Evolutionary conservation across 495 filamentous ascomycete species (phyloP), one percentile per base, ranked within the genome.

Genomic region (Tuber calosporum): DNA sequence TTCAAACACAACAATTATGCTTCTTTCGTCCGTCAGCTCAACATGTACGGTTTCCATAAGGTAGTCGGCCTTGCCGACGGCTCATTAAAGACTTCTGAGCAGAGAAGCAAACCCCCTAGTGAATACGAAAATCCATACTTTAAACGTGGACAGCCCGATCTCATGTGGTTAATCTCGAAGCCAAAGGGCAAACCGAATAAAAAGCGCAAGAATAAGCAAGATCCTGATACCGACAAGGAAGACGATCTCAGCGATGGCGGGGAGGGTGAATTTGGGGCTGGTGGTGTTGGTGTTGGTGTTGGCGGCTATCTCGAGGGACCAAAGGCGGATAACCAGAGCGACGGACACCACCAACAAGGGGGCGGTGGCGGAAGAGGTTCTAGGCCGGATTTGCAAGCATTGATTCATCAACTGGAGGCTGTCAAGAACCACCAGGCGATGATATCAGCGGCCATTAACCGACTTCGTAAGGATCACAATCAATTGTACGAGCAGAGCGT

Each of bases 1-100:
- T 99, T 98, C 87, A 99, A 99, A 82, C 96, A 98, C 83, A 98
- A 97, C 83, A 99, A 98, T 83, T 99, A 98, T 82, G 94, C 95
- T 9, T 98, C 96, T 1, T 99, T 99, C 79, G 95, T 99, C 38
- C 92, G 95, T 15, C 95, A 99, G 81, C 86, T 99, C 75, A 99
- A 99, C 81, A 98, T 99, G 95, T 99, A 99, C 82, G 95, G 95
- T 11, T 99, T 99, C 81, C 95, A 99, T 83, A 99, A 99, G 85
- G 92, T 94, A 70, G 96, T 99, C 15, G 95, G 95, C 3, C 88
- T 99, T 37, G 95, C 93, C 9, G 95, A 98, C 82, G 97, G 97
- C 81, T 97, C 94, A 0, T 95, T 98, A 90, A 92, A 93, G 75
- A 93, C 96, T 39, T 97, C 93, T 82, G 94, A 98, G 83, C 89